Conservation (phyloP, 257 asterid species). For the Lycium barbarum region DNA sequence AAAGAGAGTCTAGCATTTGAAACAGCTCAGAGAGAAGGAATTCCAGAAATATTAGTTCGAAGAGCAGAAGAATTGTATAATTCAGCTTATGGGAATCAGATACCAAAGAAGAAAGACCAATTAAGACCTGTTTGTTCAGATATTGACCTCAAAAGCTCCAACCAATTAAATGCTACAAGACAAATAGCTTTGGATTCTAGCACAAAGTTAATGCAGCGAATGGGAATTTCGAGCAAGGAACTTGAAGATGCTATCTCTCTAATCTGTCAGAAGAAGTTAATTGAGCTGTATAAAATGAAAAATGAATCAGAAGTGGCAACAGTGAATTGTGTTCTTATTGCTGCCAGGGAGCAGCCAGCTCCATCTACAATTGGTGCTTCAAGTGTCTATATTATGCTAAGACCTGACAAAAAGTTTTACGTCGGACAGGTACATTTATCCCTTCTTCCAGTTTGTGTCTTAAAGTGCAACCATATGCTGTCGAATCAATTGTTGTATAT, state of each 20-base stretch:
- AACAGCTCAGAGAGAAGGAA: slow-evolving; percentile 92
- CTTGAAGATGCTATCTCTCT: slow-evolving; percentile 58
- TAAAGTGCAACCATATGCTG: neutral
- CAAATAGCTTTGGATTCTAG: slow-evolving; percentile 36
- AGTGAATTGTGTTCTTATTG: slow-evolving; percentile 60
- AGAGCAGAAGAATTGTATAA: slow-evolving; percentile 78
- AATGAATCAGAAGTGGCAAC: slow-evolving; percentile 38
- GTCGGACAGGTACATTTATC: slow-evolving; percentile 78
- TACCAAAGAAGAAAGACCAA: slow-evolving; percentile 22
- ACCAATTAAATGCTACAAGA: slow-evolving; percentile 33
- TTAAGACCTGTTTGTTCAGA: slow-evolving; percentile 33
- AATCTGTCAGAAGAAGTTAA: slow-evolving; percentile 53
- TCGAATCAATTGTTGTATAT: neutral
- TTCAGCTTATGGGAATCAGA: slow-evolving; percentile 57
- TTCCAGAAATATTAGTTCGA: slow-evolving; percentile 65
- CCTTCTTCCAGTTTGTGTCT: neutral
- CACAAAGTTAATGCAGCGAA: slow-evolving; percentile 35
- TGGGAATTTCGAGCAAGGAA: slow-evolving; percentile 48
- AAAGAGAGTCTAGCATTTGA: slow-evolving; percentile 97
- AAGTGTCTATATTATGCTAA: slow-evolving; percentile 77
- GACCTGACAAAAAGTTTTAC: slow-evolving; percentile 76
- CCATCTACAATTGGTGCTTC: slow-evolving; percentile 93
- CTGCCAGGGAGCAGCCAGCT: slow-evolving; percentile 89
- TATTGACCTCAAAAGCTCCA: slow-evolving; percentile 27
- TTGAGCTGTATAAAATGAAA: slow-evolving; percentile 46